Base-by-base conservation (phyloP, 306 rosid species). In the Canavalia gladiata region DNA sequence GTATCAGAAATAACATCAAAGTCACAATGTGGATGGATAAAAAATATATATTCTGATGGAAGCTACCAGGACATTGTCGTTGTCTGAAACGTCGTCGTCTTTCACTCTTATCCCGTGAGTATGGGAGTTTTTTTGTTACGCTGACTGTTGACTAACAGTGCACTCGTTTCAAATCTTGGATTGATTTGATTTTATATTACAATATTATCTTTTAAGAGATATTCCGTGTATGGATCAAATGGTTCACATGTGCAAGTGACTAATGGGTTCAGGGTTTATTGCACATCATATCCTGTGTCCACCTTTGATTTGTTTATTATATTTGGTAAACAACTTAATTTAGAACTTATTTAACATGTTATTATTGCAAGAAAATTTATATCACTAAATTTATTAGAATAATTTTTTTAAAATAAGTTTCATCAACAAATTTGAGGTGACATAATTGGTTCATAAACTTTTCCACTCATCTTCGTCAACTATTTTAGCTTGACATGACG, bases 41-140 rank as follows among this genome's bases (percentile, higher is more conserved):
- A 18, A 18, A 18, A 18, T 18, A 18, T 18, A 18, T 18, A 18
- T 18, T 18, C 25, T 18, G 25, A 18, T 18, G 25, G 25, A 18
- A 18, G 25, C 25, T 18, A 18, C 25, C 25, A 18, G 25, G 25
- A 18, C 25, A 18, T 18, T 18, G 25, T 18, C 41, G 41, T 10
- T 34, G 29, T 8, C 42, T 2, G 1, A 68, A 29, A 28, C 57
- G 28, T 4, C 10, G 2, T 33, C 2, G 45, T 29, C 5, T 11
- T 62, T 34, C 45, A 62, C 68, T 37, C 69, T 64, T 64, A 13
- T 30, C 30, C 30, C 43, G 37, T 39, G 62, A 72, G 2, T 10
- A 8, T 54, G 25, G 25, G 49, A 28, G 78, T 74, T 42, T 13
- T 56, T 12, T 29, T 56, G 37, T 73, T 25, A 55, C 39, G 78